Evolutionary conservation across 257 asterid genomes (phyloP).

Genomic region (Jacaranda mimosifolia): DNA sequence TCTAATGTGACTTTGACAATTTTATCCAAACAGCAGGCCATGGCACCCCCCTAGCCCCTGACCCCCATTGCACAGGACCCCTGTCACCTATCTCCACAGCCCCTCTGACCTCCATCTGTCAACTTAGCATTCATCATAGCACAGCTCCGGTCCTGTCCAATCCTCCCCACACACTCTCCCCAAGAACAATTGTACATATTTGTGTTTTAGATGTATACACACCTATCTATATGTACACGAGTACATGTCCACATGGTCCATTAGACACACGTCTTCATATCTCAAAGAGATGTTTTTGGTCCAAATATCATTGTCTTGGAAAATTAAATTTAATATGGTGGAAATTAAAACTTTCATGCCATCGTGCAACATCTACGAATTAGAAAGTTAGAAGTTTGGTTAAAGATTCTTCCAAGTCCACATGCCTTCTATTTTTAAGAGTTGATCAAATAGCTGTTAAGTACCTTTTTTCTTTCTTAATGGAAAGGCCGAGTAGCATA

Average conservation of each 20-base stretch:
- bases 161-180: not conserved
- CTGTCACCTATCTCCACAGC: not conserved
- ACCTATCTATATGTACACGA: not conserved
- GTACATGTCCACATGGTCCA: not conserved
- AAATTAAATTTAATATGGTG: not conserved
- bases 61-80: not conserved
- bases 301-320: not conserved
- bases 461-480: not conserved
- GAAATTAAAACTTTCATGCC: not conserved
- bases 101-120: not conserved
- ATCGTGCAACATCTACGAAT: not conserved
- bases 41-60: not conserved
- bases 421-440: constrained; percentile 4
- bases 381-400: not conserved
- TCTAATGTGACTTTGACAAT: not conserved
- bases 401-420: constrained; percentile 19
- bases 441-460: constrained; percentile 8
- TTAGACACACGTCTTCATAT: too few relatives aligned
- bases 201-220: not conserved
- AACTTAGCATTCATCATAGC: not conserved
- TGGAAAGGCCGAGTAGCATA: constrained; percentile 5
- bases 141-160: not conserved
- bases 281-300: not conserved
- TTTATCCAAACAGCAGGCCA: not conserved
- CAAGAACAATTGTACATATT: not conserved